Conservation (phyloP, 2,329 filamentous ascomycete genomes). For the Tolypocladium inflatum region DNA sequence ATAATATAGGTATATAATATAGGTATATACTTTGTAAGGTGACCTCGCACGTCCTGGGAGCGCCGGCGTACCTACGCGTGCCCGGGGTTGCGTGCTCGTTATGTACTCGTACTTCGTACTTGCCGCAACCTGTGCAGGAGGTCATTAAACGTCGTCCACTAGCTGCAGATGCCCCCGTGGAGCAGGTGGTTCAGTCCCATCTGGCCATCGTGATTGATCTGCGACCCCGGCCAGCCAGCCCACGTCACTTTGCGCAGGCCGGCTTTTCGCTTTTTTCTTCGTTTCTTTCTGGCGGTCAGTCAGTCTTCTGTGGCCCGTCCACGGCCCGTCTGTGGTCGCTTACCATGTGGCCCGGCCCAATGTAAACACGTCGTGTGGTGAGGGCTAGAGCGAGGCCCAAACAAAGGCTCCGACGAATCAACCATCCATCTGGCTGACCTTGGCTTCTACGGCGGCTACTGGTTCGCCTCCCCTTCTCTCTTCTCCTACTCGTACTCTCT, state of each 20-base stretch:
- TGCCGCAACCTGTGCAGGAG: slow-evolving; percentile 1
- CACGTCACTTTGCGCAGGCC: background rate
- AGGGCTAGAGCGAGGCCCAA: background rate
- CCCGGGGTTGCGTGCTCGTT: background rate
- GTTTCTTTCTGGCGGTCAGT: background rate
- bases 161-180: background rate
- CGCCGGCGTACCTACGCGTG: background rate
- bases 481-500: background rate
- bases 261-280: background rate
- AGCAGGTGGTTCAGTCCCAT: background rate
- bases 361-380: background rate
- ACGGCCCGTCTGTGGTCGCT: background rate
- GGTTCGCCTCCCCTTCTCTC: background rate
- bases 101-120: background rate
- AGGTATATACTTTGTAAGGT: too few species aligned
- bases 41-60: background rate
- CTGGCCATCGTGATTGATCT: background rate
- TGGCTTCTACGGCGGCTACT: background rate
- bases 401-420: background rate
- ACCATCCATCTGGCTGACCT: background rate
- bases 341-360: background rate
- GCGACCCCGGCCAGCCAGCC: background rate
- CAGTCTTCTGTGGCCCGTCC: background rate
- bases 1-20: too few species aligned
- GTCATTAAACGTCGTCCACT: slow-evolving; percentile 8